These are phyloP conservation scores for Candida easanensis DNA, from an alignment of 805 yeast genomes.

Conservation along the genomic window DNA sequence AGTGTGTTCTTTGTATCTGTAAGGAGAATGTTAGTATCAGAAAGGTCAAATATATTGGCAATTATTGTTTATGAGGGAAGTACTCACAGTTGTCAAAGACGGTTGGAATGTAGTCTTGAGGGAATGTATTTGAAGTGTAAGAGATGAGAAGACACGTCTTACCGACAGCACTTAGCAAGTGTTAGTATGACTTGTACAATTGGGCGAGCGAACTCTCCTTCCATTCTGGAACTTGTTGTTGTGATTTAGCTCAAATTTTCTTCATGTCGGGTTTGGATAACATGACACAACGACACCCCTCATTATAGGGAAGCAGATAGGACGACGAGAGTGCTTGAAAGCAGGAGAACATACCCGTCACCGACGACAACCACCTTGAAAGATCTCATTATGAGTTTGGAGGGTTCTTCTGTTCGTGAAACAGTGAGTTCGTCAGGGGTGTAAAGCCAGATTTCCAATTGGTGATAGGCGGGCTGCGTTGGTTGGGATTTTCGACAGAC, in stretches of 20 bases:
- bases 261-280: not conserved
- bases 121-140: conserved; percentile 89
- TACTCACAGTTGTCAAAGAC: conserved; percentile 73
- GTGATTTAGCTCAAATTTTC: not conserved
- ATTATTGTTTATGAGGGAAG: not conserved
- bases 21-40: conserved; percentile 1
- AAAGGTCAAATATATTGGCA: not conserved
- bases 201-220: no score
- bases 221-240: no score
- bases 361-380: conserved; percentile 93
- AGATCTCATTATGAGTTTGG: conserved; percentile 53
- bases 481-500: no score
- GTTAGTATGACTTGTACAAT: conserved; percentile 8
- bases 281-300: conserved; percentile 1
- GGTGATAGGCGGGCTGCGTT: no score
- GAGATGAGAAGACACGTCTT: conserved; percentile 85
- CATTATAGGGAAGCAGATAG: not conserved
- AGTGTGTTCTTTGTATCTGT: conserved; percentile 72
- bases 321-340: not conserved
- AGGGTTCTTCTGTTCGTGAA: not conserved
- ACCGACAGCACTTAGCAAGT: conserved; percentile 73
- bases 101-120: conserved; percentile 91
- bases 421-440: not conserved
- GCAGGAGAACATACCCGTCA: conserved; percentile 56
- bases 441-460: no score